Base-by-base conservation (phyloP, 768 basidiomycete species). In the Xerocomellus amylosporus region DNA sequence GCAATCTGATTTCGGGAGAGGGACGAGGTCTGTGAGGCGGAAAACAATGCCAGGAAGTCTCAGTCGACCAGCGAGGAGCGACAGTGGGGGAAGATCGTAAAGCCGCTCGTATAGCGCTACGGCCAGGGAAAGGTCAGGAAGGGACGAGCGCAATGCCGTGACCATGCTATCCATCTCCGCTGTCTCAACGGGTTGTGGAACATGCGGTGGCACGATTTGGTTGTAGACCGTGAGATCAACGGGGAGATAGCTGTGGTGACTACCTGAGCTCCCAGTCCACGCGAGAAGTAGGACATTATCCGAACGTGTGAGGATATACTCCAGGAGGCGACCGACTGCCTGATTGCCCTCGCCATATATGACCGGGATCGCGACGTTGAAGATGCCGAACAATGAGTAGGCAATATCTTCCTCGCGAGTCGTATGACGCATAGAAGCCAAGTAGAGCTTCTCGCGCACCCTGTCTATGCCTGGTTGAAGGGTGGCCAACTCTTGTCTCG, bases 121-220 rank as follows among this genome's bases (percentile, higher is more conserved):
- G 4, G 17, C 39, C 0, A 31, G 13, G 6, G 50, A 33, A 8
- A 38, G 33, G 10, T 54, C 43, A 9, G 31, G 94, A 2, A 5
- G 2, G 2, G 48, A 28, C 4, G 47, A 41, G 28, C 33, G 34
- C 6, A 51, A 15, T 30, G 13, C 10, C 5, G 0, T 3, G 0
- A 59, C 41, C 0, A 12, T 20, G 0, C 6, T 14, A 1, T 33
- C 42, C 40, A 57, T 30, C 34, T 42, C 47, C 0, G 14, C 4
- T 3, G 44, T 24, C 24, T 46, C 46, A 9, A 58, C 10, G 20
- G 9, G 47, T 19, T 5, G 41, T n/a, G 57, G 48, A 17, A 55
- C 9, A 17, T 58, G 48, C 1, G 51, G 40, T 2, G 58, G 46
- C 2, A 43, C 20, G 3, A 51, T 8, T 22, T 47, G 44, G 13